These are phyloP conservation scores for Phyllosticta paracitricarpa DNA, from an alignment of 2,329 filamentous ascomycete species.

Conservation along the genomic window DNA sequence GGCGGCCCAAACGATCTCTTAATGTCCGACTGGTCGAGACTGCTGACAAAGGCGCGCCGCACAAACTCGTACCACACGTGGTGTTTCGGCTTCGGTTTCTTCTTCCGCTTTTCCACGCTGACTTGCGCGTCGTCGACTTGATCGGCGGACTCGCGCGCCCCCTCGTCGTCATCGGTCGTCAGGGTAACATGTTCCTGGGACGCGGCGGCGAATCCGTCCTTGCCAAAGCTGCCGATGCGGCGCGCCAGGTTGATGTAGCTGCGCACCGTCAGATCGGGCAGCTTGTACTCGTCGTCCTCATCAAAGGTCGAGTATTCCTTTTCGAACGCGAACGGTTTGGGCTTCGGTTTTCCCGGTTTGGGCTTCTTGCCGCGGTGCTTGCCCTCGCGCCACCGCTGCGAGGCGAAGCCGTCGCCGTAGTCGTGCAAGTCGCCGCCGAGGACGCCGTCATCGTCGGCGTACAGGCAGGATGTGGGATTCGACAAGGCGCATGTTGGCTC, in stretches of 20 bases:
- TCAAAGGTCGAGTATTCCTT: constrained; percentile 74
- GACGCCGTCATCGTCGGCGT: constrained; percentile 5
- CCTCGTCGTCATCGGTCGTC: constrained; percentile 15
- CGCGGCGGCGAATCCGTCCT: constrained; percentile 8
- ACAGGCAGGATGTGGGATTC: neutral
- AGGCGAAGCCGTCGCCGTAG: constrained; percentile 18
- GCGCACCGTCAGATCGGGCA: constrained; percentile 75
- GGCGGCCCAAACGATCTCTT: constrained; percentile 25
- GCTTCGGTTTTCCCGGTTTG: constrained; percentile 43
- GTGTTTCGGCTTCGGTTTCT: constrained; percentile 45
- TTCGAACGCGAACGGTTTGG: constrained; percentile 60
- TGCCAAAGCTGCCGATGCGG: constrained; percentile 49
- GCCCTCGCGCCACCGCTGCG: constrained; percentile 50
- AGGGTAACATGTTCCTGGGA: neutral
- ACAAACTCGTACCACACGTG: constrained; percentile 72
- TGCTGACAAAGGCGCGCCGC: constrained; percentile 68
- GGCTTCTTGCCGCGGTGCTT: constrained; percentile 46
- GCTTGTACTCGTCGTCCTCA: constrained; percentile 61
- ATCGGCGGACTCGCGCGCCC: constrained; percentile 18
- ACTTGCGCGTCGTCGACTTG: constrained; percentile 23
- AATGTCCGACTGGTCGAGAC: constrained; percentile 56
- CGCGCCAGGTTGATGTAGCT: constrained; percentile 73
- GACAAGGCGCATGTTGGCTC: neutral
- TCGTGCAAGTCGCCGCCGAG: constrained; percentile 19
- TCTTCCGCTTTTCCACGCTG: constrained; percentile 34